phyloP scores from a whole-genome alignment of 441 rosid species.

The Biscutella laevigata region DNA sequence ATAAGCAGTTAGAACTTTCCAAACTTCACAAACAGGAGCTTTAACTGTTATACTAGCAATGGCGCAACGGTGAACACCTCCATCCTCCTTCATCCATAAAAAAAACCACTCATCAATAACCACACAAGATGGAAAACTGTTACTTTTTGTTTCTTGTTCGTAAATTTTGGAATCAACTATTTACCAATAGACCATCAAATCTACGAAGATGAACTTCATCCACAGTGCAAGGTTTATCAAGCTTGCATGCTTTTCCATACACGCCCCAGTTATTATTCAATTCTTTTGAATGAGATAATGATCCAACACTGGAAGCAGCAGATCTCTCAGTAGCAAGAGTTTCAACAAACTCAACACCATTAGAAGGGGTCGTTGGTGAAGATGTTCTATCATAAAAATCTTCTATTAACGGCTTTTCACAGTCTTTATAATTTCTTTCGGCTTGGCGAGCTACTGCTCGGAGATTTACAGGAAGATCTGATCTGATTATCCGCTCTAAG shows the following conservation, averaged over 20 bases:
- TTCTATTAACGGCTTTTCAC: conserved; percentile 31
- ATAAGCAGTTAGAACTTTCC: conserved; percentile 87
- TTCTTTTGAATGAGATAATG: conserved; percentile 40
- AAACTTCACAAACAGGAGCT: conserved; percentile 86
- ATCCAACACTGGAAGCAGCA: conserved; percentile 33
- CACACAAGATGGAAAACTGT: conserved; percentile 20
- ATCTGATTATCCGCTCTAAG: conserved; percentile 83
- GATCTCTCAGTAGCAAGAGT: conserved; percentile 25
- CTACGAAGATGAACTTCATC: conserved; percentile 98
- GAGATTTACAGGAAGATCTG: conserved; percentile 93
- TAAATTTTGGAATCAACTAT: conserved; percentile 28
- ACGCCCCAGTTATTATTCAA: conserved; percentile 63
- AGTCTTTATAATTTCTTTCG: conserved; percentile 44
- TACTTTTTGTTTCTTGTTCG: background rate
- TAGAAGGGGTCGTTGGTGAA: conserved; percentile 25
- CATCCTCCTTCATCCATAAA: conserved; percentile 71
- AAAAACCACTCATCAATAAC: conserved; percentile 21
- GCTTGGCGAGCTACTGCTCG: conserved; percentile 77
- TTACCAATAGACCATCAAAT: conserved; percentile 90
- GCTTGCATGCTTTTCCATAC: conserved; percentile 71
- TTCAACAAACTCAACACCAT: conserved; percentile 27
- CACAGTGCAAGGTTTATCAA: conserved; percentile 67
- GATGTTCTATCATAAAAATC: conserved; percentile 28
- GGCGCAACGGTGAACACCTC: conserved; percentile 93
- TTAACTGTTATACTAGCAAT: conserved; percentile 90